These are phyloP conservation scores for Lentinula lateritia DNA, from an alignment of 768 basidiomycete species.

Conservation along the genomic window DNA sequence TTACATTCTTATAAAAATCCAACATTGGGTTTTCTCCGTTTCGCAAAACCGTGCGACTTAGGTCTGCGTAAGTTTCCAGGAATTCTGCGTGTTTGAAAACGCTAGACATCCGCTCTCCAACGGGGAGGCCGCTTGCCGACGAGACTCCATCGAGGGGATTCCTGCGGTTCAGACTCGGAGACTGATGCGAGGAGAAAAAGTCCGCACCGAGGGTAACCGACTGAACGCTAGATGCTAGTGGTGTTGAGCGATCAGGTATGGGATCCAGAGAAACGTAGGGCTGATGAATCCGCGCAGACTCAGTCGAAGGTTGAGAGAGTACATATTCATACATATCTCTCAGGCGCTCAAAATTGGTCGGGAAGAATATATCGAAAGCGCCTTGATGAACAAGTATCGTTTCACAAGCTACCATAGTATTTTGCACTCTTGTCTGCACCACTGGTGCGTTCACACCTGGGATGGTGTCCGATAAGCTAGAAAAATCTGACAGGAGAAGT, in stretches of 20 bases:
- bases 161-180: constrained; percentile 50
- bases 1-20: constrained; percentile 90
- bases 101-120: constrained; percentile 75
- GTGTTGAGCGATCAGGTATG: constrained; percentile 39
- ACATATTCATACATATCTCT: constrained; percentile 88
- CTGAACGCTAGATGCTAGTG: constrained; percentile 44
- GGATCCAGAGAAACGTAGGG: constrained; percentile 16
- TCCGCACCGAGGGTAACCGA: constrained; percentile 48
- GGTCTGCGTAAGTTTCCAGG: constrained; percentile 76
- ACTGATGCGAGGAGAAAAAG: constrained; percentile 74
- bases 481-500: constrained; percentile 93
- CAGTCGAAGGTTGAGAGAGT: constrained; percentile 51
- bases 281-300: constrained; percentile 3
- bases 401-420: constrained; percentile 81
- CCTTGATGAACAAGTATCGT: constrained; percentile 92
- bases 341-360: constrained; percentile 80
- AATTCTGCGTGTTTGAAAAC: constrained; percentile 91
- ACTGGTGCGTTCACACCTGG: constrained; percentile 79
- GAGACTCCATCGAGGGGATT: constrained; percentile 63
- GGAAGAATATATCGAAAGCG: constrained; percentile 98
- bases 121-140: constrained; percentile 70
- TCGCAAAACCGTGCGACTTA: constrained; percentile 60
- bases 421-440: constrained; percentile 88
- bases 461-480: constrained; percentile 79
- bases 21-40: constrained; percentile 89